Evolutionary conservation across 805 yeast genomes (phyloP), one percentile per base, ranked within the genome.

Genomic region (Jamesozyma lodderae): DNA sequence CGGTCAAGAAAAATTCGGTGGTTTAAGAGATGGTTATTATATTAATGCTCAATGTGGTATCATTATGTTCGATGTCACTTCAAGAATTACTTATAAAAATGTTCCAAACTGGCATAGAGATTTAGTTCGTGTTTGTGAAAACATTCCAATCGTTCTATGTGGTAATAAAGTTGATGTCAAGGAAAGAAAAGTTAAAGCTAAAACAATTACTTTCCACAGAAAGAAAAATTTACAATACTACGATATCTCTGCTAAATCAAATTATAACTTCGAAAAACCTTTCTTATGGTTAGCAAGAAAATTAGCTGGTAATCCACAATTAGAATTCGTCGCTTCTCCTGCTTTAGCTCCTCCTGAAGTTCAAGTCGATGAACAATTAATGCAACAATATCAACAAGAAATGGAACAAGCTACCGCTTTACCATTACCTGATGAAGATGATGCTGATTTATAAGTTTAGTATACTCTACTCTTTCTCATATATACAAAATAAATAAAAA

Each of bases 31-130:
- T 63, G 99, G 99, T 64, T 92, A 92, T 75, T 92, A 92, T 73
- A 92, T 92, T 68, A 90, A 92, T 67, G 99, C 98, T 63, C 96
- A 92, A 73, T 92, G 98, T 77, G 99, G 97, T 73, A 92, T 92
- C 73, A 92, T 92, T 68, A 92, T 92, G 99, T 92, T 92, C 66
- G 99, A 92, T 70, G 98, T 92, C 48, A 92, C 99, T 47, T 87
- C 97, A 38, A 88, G 99, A 77, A 90, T 92, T 73, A 92, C 98
- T 55, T 92, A 92, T 76, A 92, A 92, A 77, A 92, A 92, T 70
- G 99, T 92, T 66, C 98, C 99, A 68, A 94, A 92, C 84, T 92
- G 99, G 99, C 96, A 94, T 81, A 83, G 98, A 74, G 99, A 92
- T 70, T 77, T 92, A 64, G 96, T 92, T 49, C 86, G 99, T 73